Percentiles rank a stretch among this genome's conserved stretches.
These are phyloP conservation scores for Calonectria hongkongensis DNA, from an alignment of 2,329 filamentous ascomycete genomes.

Conservation along the genomic window DNA sequence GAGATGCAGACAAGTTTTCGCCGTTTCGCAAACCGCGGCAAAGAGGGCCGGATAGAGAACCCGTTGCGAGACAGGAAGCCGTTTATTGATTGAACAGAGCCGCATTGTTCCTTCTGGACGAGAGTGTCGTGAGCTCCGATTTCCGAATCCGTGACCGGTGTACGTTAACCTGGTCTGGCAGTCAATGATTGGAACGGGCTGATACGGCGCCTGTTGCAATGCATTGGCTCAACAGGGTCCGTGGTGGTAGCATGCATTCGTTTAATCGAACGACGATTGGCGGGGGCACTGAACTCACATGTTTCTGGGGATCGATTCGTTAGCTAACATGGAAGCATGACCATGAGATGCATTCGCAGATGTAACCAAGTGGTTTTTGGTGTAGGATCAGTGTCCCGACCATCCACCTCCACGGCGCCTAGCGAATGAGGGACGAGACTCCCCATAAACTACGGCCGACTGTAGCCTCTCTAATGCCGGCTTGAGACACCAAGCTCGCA, in stretches of 20 bases:
- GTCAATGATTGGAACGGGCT: slow-evolving; percentile 42
- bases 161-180: slow-evolving; percentile 42
- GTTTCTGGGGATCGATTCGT: slow-evolving; percentile 36
- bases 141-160: slow-evolving; percentile 38
- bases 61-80: slow-evolving; percentile 8
- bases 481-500: slow-evolving; percentile 43
- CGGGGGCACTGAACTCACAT: slow-evolving; percentile 44
- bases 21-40: slow-evolving; percentile 38
- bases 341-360: slow-evolving; percentile 43
- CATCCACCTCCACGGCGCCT: slow-evolving; percentile 39
- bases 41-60: slow-evolving; percentile 14
- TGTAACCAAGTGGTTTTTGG: slow-evolving; percentile 41
- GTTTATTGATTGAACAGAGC: slow-evolving; percentile 32
- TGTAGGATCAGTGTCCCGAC: slow-evolving; percentile 34
- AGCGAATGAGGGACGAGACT: slow-evolving; percentile 42
- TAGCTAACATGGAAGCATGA: slow-evolving; percentile 48
- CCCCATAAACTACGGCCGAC: slow-evolving; percentile 35
- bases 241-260: slow-evolving; percentile 26
- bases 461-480: slow-evolving; percentile 39
- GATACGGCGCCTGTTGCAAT: slow-evolving; percentile 42
- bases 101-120: slow-evolving; percentile 20
- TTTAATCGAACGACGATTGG: slow-evolving; percentile 51
- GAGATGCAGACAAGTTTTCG: slow-evolving; percentile 39
- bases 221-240: slow-evolving; percentile 33
- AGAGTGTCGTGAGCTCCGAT: slow-evolving; percentile 4